These are phyloP conservation scores for Cercophora scortea DNA, from an alignment of 495 filamentous ascomycete species.

Conservation along the genomic window DNA sequence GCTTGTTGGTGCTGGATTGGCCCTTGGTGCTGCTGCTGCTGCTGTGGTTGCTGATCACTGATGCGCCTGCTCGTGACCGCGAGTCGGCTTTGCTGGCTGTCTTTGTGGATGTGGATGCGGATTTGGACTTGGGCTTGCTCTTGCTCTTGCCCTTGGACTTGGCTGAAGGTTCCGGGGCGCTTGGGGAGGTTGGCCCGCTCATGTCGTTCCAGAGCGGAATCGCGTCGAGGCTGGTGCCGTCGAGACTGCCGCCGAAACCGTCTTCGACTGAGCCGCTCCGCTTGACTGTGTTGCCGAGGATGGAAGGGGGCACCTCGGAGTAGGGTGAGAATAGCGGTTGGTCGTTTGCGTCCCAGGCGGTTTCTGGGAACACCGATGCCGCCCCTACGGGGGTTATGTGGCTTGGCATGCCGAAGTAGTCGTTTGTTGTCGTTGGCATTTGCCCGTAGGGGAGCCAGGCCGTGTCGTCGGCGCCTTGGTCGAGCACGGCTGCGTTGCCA, in stretches of 20 bases:
- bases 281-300: neutral
- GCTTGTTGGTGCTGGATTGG: neutral
- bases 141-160: neutral
- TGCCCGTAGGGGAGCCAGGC: neutral
- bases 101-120: neutral
- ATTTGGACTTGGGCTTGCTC: neutral
- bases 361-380: neutral
- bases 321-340: conserved; percentile 2
- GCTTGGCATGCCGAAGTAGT: neutral
- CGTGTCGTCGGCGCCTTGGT: neutral
- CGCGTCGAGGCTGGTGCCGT: neutral
- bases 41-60: neutral
- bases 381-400: neutral
- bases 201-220: too few relatives aligned
- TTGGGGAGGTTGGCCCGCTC: too few relatives aligned
- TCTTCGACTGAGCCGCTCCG: neutral
- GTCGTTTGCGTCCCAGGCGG: neutral
- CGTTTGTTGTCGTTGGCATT: neutral
- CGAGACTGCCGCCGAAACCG: neutral
- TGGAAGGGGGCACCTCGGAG: neutral
- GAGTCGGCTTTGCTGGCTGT: neutral
- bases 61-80: neutral
- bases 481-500: neutral
- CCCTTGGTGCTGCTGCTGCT: neutral
- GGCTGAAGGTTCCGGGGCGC: too few relatives aligned